Conservation (phyloP, 139 green algal genomes). For the Deuterostichococcus epilithicus region DNA sequence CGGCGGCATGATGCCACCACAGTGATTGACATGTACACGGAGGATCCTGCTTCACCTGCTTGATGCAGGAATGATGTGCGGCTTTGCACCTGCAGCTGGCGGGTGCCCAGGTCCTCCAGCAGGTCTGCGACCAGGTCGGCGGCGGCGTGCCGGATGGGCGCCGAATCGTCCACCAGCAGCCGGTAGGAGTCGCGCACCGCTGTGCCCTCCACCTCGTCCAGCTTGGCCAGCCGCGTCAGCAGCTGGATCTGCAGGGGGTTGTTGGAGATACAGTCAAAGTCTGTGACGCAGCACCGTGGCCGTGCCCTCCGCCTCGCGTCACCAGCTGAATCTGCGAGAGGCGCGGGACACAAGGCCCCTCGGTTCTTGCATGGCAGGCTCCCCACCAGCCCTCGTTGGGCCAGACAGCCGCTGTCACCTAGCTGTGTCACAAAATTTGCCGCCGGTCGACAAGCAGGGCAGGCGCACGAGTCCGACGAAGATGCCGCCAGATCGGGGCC, state of each 20-base stretch:
- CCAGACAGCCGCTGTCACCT: no score
- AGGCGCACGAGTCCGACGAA: no score
- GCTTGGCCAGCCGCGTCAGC: conserved; percentile 50
- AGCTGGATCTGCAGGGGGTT: conserved; percentile 31
- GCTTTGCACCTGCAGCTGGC: neutral
- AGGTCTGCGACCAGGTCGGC: conserved; percentile 57
- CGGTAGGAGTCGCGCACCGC: conserved; percentile 34
- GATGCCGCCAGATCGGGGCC: no score
- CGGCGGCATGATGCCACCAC: conserved; percentile 50
- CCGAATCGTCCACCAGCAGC: conserved; percentile 51
- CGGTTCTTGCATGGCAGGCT: neutral
- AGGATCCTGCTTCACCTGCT: neutral
- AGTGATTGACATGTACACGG: neutral
- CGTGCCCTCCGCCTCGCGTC: no score
- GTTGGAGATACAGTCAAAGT: neutral
- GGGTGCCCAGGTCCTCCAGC: conserved; percentile 44
- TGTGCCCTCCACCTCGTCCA: conserved; percentile 25
- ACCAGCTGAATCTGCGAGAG: no score
- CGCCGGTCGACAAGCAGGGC: conserved; percentile 4
- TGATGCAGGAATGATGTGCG: neutral
- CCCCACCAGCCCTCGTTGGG: no score
- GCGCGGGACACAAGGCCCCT: no score
- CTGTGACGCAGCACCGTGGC: no score
- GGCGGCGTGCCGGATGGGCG: conserved; percentile 48
- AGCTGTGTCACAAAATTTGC: no score